Evolutionary conservation across 306 rosid species (phyloP).

Genomic region (Sechiopsis laciniata): DNA sequence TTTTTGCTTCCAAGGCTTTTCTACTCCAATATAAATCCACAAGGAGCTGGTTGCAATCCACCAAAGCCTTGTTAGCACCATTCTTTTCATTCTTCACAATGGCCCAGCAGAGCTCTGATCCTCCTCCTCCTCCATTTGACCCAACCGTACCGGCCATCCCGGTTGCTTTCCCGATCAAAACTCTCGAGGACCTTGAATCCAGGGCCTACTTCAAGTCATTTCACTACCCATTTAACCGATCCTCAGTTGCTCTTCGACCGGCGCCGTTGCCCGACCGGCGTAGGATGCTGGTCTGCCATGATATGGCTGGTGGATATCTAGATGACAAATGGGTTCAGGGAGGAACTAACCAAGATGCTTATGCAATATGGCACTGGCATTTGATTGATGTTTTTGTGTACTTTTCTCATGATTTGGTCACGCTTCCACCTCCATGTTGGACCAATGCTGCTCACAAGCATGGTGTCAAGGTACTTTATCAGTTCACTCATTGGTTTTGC

Average conservation of each 20-base stretch:
- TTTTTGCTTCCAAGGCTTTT: not conserved
- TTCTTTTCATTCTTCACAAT: not conserved
- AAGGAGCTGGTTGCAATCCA: not conserved
- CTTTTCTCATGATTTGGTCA: conserved; percentile 68
- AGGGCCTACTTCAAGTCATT: conserved; percentile 70
- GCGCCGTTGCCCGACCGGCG: conserved; percentile 55
- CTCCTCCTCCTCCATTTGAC: conserved; percentile 47
- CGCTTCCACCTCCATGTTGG: conserved; percentile 95
- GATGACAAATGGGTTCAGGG: conserved; percentile 94
- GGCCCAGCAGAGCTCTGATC: not conserved
- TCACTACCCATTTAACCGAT: conserved; percentile 75
- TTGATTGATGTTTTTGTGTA: conserved; percentile 82
- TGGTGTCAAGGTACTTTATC: conserved; percentile 68
- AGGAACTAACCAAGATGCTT: conserved; percentile 68
- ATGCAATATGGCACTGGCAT: conserved; percentile 81
- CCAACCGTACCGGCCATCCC: conserved; percentile 59
- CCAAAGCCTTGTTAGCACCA: not conserved
- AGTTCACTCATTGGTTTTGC: not conserved
- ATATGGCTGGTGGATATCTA: conserved; percentile 74
- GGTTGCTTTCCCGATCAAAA: conserved; percentile 74
- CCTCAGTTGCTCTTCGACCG: conserved; percentile 41
- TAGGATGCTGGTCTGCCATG: conserved; percentile 79
- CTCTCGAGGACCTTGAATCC: conserved; percentile 62
- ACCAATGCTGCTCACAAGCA: conserved; percentile 68
- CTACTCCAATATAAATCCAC: not conserved